phyloP scores from a whole-genome alignment of 768 basidiomycete genomes.

The Leccinum sublutescens region DNA sequence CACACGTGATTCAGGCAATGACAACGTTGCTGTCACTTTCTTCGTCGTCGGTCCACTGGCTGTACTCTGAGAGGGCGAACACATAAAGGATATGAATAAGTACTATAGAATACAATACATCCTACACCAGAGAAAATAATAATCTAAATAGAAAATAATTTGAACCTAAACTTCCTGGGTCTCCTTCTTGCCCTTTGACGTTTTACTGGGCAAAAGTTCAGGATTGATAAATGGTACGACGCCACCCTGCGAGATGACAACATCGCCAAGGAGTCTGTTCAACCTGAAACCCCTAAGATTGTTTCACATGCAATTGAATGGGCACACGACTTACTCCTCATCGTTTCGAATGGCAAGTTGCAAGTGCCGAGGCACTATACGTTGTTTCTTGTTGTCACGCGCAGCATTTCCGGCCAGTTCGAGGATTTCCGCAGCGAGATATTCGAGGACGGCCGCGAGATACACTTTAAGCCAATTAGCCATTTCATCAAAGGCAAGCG shows the following conservation, averaged over 20 bases:
- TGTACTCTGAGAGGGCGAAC: neutral
- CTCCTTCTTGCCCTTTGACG: conserved; percentile 52
- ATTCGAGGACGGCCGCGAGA: conserved; percentile 60
- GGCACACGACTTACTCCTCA: conserved; percentile 39
- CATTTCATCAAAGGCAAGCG: no score
- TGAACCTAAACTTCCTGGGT: conserved; percentile 42
- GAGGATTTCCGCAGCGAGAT: conserved; percentile 62
- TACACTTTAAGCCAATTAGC: conserved; percentile 39
- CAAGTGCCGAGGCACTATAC: conserved; percentile 64
- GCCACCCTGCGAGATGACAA: conserved; percentile 66
- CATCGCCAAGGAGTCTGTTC: conserved; percentile 42
- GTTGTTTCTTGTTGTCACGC: conserved; percentile 56
- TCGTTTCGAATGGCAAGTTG: conserved; percentile 67
- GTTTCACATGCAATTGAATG: neutral
- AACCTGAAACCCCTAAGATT: conserved; percentile 21
- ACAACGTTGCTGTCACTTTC: no score
- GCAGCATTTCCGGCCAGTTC: conserved; percentile 60
- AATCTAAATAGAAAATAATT: conserved; percentile 10
- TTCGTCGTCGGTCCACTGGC: no score
- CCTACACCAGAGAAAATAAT: conserved; percentile 26
- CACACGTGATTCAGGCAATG: no score
- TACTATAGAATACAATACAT: conserved; percentile 34
- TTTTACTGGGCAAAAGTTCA: conserved; percentile 53
- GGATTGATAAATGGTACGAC: conserved; percentile 52
- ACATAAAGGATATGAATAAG: conserved; percentile 24